Conservation (phyloP, 257 asterid species). For the Gynochthodes officinalis region DNA sequence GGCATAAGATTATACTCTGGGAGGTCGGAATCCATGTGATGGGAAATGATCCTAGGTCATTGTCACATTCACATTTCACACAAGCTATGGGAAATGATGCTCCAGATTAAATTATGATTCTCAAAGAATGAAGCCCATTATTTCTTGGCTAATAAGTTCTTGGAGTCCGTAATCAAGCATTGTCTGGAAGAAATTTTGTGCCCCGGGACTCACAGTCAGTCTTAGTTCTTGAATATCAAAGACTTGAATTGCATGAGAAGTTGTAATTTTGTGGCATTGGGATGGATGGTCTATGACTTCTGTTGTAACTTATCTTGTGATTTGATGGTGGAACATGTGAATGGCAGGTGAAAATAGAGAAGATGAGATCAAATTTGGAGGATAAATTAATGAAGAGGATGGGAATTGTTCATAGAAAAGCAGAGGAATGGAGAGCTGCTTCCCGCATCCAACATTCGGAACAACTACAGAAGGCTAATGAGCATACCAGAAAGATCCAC, state of each 20-base stretch:
- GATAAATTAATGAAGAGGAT: conserved; percentile 89
- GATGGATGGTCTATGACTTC: too few relatives aligned
- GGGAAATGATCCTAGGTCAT: too few relatives aligned
- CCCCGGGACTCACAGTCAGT: too few relatives aligned
- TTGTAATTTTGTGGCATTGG: conserved; percentile 10
- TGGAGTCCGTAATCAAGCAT: conserved; percentile 6
- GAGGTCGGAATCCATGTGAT: too few relatives aligned
- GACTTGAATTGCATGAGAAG: not conserved
- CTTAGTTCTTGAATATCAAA: not conserved
- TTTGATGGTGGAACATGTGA: too few relatives aligned
- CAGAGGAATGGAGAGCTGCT: conserved; percentile 80
- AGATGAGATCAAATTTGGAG: conserved; percentile 83
- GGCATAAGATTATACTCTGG: too few relatives aligned
- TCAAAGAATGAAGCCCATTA: conserved; percentile 12
- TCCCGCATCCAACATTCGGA: conserved; percentile 80
- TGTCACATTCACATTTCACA: conserved; percentile 11
- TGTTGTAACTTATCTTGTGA: too few relatives aligned
- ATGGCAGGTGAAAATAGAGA: conserved; percentile 88
- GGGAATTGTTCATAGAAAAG: conserved; percentile 86
- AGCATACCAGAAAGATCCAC: conserved; percentile 23
- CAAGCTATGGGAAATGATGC: not conserved
- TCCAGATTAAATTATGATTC: not conserved
- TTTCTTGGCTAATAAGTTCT: not conserved
- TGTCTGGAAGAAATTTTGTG: not conserved
- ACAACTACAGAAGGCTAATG: conserved; percentile 54